Evolutionary conservation across 2,329 filamentous ascomycete genomes (phyloP).

Genomic region (Scedosporium dehoogii): DNA sequence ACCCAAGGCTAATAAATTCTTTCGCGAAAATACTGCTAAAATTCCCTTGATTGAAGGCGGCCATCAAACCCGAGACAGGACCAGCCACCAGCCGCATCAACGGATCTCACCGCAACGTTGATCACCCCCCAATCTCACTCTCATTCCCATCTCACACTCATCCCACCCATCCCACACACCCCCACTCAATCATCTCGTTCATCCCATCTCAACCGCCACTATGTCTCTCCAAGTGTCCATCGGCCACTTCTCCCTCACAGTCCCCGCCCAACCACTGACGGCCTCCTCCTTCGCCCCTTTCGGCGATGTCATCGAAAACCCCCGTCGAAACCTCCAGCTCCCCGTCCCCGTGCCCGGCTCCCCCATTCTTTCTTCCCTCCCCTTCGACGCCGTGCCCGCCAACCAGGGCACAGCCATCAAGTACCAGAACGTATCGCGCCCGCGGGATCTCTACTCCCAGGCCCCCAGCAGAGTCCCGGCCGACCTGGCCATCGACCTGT

Average conservation of each 20-base stretch:
- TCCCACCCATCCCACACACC: not conserved
- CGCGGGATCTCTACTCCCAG: constrained; percentile 60
- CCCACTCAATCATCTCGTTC: not conserved
- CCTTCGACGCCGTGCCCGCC: constrained; percentile 44
- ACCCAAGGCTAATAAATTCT: too few species aligned
- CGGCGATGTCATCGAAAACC: constrained; percentile 74
- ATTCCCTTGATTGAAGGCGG: too few species aligned
- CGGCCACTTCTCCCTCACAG: constrained; percentile 13
- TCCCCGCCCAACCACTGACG: constrained; percentile 58
- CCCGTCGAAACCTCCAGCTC: constrained; percentile 46
- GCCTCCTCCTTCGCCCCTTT: constrained; percentile 63
- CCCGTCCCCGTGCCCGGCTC: constrained; percentile 35
- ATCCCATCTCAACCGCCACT: not conserved
- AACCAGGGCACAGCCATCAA: constrained; percentile 90
- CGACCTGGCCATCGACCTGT: constrained; percentile 71
- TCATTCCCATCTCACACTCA: not conserved
- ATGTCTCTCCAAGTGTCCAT: constrained; percentile 8
- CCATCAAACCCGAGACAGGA: too few species aligned
- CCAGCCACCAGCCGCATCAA: too few species aligned
- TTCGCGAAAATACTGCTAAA: too few species aligned
- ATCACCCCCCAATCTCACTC: too few species aligned
- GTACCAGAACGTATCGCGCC: constrained; percentile 68
- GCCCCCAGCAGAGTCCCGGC: constrained; percentile 48
- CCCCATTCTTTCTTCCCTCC: constrained; percentile 18
- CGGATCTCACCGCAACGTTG: too few species aligned